Evolutionary conservation across 768 basidiomycete species (phyloP).

Genomic region (button mushroom (Agaricus bisporus)): DNA sequence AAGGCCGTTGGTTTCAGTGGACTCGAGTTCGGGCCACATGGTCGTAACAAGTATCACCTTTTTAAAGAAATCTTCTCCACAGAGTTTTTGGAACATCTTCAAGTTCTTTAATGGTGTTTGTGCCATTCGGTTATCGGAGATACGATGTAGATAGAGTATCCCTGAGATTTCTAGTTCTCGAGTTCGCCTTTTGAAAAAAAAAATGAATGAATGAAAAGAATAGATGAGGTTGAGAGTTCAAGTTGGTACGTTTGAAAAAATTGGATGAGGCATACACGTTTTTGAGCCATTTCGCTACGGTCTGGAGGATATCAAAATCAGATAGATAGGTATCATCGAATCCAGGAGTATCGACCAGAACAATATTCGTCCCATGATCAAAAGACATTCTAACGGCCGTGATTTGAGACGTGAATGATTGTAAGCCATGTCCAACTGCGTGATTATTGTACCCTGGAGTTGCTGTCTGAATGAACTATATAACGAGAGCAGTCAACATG

Average conservation of each 20-base stretch:
- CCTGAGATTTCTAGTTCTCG: background rate
- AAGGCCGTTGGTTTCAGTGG: too few relatives aligned
- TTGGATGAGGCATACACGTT: background rate
- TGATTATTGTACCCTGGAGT: conserved; percentile 16
- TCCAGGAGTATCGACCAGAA: conserved; percentile 14
- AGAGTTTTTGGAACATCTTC: conserved; percentile 2
- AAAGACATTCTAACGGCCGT: conserved; percentile 7
- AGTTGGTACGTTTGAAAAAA: too few relatives aligned
- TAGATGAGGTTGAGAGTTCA: too few relatives aligned
- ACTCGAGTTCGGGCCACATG: background rate
- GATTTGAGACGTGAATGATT: conserved; percentile 18
- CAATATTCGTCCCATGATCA: background rate
- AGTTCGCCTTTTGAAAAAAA: background rate
- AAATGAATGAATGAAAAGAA: background rate
- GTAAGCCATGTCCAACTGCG: conserved; percentile 16
- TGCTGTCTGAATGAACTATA: background rate
- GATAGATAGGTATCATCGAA: conserved; percentile 9
- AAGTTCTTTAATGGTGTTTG: background rate
- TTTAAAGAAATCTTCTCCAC: background rate
- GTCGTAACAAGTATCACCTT: conserved; percentile 4
- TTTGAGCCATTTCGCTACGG: conserved; percentile 19
- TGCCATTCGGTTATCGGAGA: conserved; percentile 2
- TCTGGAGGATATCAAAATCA: conserved; percentile 15
- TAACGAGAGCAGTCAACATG: background rate
- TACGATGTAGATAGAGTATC: conserved; percentile 5